phyloP scores from a whole-genome alignment of 495 filamentous ascomycete species.

The Daldinia bambusicola region DNA sequence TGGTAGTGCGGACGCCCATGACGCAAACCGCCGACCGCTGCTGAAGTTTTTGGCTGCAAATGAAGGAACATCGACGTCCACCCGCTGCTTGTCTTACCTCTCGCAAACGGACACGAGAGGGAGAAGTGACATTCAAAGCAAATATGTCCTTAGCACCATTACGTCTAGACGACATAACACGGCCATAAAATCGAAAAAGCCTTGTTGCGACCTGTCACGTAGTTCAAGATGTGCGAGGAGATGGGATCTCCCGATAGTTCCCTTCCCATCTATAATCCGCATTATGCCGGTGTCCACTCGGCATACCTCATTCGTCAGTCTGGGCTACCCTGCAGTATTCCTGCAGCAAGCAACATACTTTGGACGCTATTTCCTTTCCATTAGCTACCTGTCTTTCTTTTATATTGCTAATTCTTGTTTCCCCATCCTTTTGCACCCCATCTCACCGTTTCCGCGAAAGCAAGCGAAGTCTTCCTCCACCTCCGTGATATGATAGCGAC shows the following conservation, averaged over 20 bases:
- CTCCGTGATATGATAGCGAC: constrained; percentile 10
- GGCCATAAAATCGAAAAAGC: constrained; percentile 17
- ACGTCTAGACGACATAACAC: constrained; percentile 18
- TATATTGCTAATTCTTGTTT: constrained; percentile 24
- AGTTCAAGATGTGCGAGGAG: constrained; percentile 46
- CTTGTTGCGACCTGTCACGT: constrained; percentile 44
- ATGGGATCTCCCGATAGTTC: constrained; percentile 47
- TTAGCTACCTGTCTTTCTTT: constrained; percentile 7
- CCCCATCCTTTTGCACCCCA: constrained; percentile 5
- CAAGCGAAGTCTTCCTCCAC: constrained; percentile 13
- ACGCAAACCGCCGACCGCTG: constrained; percentile 30
- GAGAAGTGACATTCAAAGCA: constrained; percentile 22
- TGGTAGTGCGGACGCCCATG: constrained; percentile 23
- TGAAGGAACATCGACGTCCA: constrained; percentile 24
- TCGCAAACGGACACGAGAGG: constrained; percentile 38
- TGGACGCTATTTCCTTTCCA: constrained; percentile 7
- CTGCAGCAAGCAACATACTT: constrained; percentile 33
- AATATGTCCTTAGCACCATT: constrained; percentile 26
- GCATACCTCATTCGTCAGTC: constrained; percentile 42
- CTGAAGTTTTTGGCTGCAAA: constrained; percentile 16
- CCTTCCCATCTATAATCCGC: constrained; percentile 38
- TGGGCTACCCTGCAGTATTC: constrained; percentile 35
- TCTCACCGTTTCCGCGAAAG: constrained; percentile 12
- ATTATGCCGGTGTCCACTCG: constrained; percentile 43
- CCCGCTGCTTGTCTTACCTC: constrained; percentile 37